phyloP scores from a whole-genome alignment of 2,329 filamentous ascomycete genomes.

The Aspergillus amoenus region DNA sequence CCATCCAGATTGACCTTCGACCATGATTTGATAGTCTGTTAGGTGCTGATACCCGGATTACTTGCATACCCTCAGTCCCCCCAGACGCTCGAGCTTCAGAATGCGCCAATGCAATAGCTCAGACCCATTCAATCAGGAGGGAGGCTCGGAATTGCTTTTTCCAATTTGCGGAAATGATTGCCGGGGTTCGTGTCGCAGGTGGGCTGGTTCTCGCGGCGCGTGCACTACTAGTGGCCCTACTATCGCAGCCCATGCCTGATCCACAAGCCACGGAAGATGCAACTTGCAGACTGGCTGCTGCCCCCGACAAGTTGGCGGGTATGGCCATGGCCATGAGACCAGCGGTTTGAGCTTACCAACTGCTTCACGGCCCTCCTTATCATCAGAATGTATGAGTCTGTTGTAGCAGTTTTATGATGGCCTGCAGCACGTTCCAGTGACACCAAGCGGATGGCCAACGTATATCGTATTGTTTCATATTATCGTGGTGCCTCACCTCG shows the following conservation, averaged over 20 bases:
- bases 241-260: slow-evolving; percentile 1
- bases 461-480: not conserved
- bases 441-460: not conserved
- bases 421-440: not conserved
- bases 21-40: not conserved
- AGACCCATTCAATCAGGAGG: not conserved
- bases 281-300: not conserved
- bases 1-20: not conserved
- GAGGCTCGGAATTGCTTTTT: not conserved
- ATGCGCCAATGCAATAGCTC: not conserved
- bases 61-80: not conserved
- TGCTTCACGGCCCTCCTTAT: not conserved
- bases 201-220: not conserved
- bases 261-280: not conserved
- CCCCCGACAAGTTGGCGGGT: not conserved
- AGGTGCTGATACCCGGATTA: slow-evolving; percentile 1
- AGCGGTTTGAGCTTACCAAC: not conserved
- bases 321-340: too few relatives aligned
- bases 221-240: slow-evolving; percentile 4
- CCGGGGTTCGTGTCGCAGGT: not conserved
- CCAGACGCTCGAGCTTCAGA: not conserved
- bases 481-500: not conserved
- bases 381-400: not conserved
- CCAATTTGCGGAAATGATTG: not conserved
- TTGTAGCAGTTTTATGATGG: not conserved